phyloP scores from a whole-genome alignment of 2,329 filamentous ascomycete species.

The Hymenoscyphus scutula region DNA sequence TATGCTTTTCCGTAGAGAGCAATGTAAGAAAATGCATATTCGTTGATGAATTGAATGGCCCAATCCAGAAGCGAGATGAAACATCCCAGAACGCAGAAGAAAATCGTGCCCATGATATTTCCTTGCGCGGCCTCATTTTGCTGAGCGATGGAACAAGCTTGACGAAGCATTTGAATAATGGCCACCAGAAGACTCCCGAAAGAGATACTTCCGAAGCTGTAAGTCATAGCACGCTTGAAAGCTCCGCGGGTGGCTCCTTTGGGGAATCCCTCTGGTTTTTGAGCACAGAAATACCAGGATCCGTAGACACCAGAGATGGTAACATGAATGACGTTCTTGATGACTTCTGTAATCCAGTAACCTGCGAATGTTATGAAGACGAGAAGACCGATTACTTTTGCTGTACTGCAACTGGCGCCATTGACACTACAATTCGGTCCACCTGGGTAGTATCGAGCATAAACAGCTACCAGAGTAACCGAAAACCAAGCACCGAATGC shows the following conservation, averaged over 20 bases:
- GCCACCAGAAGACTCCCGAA: conserved; percentile 84
- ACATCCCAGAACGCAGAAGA: conserved; percentile 76
- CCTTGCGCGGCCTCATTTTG: conserved; percentile 63
- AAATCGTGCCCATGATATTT: conserved; percentile 62
- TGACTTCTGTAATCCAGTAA: conserved; percentile 91
- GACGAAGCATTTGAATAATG: conserved; percentile 80
- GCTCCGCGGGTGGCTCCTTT: conserved; percentile 80
- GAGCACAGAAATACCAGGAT: conserved; percentile 82
- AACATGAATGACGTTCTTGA: conserved; percentile 91
- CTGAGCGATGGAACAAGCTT: conserved; percentile 76
- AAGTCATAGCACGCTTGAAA: conserved; percentile 76
- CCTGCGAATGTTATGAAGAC: conserved; percentile 87
- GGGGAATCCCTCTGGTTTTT: conserved; percentile 63
- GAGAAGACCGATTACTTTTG: conserved; percentile 78
- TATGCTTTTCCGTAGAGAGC: conserved; percentile 90
- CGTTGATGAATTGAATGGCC: conserved; percentile 85
- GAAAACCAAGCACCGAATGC: conserved; percentile 83
- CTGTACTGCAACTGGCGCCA: conserved; percentile 57
- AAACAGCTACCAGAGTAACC: conserved; percentile 81
- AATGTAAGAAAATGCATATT: conserved; percentile 90
- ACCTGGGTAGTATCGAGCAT: conserved; percentile 75
- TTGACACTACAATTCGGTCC: conserved; percentile 44
- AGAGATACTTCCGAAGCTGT: conserved; percentile 88
- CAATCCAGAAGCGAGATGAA: conserved; percentile 77
- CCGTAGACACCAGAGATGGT: conserved; percentile 87